Percentiles rank a stretch among this genome's conserved stretches.
These are phyloP conservation scores for Suillus sp. DNA, from an alignment of 768 basidiomycete species.

Conservation along the genomic window DNA sequence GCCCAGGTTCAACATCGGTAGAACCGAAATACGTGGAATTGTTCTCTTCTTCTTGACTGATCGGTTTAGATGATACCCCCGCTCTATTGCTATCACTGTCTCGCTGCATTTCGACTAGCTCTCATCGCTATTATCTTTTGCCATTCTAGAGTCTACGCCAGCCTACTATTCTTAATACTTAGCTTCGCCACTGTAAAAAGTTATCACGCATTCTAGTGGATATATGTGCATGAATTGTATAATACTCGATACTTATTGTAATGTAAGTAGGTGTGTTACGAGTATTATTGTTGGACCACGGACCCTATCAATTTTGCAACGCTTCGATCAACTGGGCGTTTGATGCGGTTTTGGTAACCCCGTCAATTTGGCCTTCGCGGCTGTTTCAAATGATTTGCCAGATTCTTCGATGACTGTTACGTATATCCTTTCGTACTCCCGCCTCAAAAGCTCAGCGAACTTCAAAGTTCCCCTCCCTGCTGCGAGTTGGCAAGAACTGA, in stretches of 20 bases:
- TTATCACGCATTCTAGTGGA: slow-evolving; percentile 40
- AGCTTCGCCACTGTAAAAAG: slow-evolving; percentile 35
- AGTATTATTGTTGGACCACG: neutral
- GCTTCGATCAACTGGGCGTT: slow-evolving; percentile 25
- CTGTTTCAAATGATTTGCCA: slow-evolving; percentile 28
- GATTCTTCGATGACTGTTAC: slow-evolving; percentile 22
- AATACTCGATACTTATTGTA: slow-evolving; percentile 32
- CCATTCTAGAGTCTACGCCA: slow-evolving; percentile 33
- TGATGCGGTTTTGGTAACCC: slow-evolving; percentile 35
- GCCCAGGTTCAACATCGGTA: slow-evolving; percentile 57
- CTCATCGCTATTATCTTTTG: slow-evolving; percentile 15
- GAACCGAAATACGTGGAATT: slow-evolving; percentile 16
- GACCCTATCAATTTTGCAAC: slow-evolving; percentile 12
- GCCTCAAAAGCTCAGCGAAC: slow-evolving; percentile 16
- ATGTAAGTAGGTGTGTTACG: slow-evolving; percentile 32
- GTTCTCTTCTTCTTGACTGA: neutral
- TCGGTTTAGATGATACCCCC: slow-evolving; percentile 38
- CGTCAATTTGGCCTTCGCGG: slow-evolving; percentile 29
- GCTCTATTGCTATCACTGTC: slow-evolving; percentile 34
- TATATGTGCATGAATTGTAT: slow-evolving; percentile 41
- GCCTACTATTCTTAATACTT: slow-evolving; percentile 33
- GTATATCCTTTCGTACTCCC: slow-evolving; percentile 20
- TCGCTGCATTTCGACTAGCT: slow-evolving; percentile 23
- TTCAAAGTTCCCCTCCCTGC: slow-evolving; percentile 16
- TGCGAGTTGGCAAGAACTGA: slow-evolving; percentile 2